Evolutionary conservation across 2,329 filamentous ascomycete species (phyloP).

Genomic region (Cordyceps javanica): DNA sequence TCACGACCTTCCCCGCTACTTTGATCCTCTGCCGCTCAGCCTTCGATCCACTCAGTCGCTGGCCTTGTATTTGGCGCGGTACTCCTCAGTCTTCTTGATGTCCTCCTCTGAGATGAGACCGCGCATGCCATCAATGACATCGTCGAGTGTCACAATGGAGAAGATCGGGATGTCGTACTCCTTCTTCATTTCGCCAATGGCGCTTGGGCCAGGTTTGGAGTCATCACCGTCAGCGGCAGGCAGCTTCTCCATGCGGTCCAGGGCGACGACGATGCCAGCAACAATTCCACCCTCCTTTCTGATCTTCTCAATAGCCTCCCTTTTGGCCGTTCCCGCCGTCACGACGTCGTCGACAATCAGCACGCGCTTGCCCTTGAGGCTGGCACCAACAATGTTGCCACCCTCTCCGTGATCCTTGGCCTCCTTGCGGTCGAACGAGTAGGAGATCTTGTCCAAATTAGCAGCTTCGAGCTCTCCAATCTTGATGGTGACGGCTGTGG

Average conservation of each 20-base stretch:
- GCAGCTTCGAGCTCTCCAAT: constrained; percentile 62
- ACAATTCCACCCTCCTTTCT: constrained; percentile 76
- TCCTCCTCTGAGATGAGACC: constrained; percentile 56
- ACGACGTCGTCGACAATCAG: constrained; percentile 96
- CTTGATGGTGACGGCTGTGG: constrained; percentile 68
- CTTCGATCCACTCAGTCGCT: constrained; percentile 39
- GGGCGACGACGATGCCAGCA: constrained; percentile 79
- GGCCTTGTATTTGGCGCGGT: constrained; percentile 60
- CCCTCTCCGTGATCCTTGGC: constrained; percentile 95
- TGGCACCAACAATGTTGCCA: constrained; percentile 83
- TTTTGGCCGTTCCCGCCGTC: constrained; percentile 88
- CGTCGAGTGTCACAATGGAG: constrained; percentile 75
- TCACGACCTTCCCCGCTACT: background rate
- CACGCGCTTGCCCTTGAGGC: constrained; percentile 76
- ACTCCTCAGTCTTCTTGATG: constrained; percentile 64
- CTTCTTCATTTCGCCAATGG: constrained; percentile 77
- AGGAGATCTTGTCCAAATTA: constrained; percentile 65
- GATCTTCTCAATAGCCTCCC: constrained; percentile 88
- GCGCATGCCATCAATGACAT: constrained; percentile 68
- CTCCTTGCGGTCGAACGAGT: constrained; percentile 94
- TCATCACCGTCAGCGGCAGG: constrained; percentile 60
- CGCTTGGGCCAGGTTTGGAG: constrained; percentile 64
- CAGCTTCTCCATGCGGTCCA: constrained; percentile 82
- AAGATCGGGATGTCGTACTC: constrained; percentile 80
- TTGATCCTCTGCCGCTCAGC: background rate